These are phyloP conservation scores for Aspergillus ustus DNA, from an alignment of 2,329 filamentous ascomycete species.

Conservation along the genomic window DNA sequence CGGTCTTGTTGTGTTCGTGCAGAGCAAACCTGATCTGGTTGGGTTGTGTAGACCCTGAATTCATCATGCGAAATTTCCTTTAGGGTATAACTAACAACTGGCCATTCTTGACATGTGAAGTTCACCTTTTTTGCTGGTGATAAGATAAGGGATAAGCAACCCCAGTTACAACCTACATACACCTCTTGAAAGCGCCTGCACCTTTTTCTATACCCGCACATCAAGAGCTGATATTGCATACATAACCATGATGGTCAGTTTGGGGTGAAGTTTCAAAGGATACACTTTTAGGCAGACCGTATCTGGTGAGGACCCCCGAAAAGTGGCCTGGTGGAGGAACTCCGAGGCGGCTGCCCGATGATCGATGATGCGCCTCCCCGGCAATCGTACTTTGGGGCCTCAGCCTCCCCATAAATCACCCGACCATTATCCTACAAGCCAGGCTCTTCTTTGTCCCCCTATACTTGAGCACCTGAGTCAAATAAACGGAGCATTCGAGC, in stretches of 20 bases:
- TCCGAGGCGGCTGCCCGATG: neutral
- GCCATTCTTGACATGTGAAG: neutral
- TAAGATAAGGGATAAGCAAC: neutral
- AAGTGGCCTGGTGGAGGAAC: neutral
- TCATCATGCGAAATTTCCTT: neutral
- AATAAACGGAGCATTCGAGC: neutral
- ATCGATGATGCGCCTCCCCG: neutral
- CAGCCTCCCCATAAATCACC: constrained; percentile 9
- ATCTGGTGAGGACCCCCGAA: neutral
- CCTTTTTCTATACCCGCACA: too few relatives aligned
- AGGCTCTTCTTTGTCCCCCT: neutral
- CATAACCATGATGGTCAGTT: too few relatives aligned
- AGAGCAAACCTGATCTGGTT: neutral
- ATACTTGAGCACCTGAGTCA: neutral
- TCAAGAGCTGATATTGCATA: too few relatives aligned
- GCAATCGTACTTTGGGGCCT: neutral
- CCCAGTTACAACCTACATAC: neutral
- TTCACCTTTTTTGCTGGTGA: neutral
- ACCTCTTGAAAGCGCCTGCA: neutral
- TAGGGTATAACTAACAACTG: neutral
- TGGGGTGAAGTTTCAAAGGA: too few relatives aligned
- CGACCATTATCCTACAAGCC: constrained; percentile 1
- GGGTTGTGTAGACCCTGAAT: neutral
- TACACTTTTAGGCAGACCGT: neutral
- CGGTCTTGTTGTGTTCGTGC: neutral